A percentile compares a stretch with the other conserved stretches of the same genome.
Conservation (phyloP, 202 grass and related monocot species). For the Hordeum pubiflorum region DNA sequence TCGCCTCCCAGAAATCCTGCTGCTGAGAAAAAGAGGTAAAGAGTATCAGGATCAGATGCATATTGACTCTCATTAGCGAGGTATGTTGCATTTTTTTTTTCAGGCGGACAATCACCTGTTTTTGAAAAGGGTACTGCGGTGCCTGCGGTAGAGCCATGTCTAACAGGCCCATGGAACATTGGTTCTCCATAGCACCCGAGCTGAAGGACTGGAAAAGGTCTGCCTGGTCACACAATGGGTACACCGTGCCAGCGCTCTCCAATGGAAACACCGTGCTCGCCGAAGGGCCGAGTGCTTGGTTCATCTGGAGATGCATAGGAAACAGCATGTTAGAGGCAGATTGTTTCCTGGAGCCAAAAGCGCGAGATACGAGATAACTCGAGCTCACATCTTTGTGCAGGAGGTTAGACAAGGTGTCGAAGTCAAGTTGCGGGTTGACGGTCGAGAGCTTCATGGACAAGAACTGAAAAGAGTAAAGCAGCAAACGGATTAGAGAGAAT, state of each 20-base stretch:
- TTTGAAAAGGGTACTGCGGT: conserved; percentile 45
- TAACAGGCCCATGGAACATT: conserved; percentile 36
- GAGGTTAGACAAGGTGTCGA: conserved; percentile 54
- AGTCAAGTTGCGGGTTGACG: conserved; percentile 76
- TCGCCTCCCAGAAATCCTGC: conserved; percentile 62
- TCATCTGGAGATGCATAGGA: conserved; percentile 46
- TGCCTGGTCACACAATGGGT: conserved; percentile 44
- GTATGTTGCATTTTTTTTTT: conserved; percentile 1
- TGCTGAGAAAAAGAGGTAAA: conserved; percentile 29
- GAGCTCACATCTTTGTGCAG: conserved; percentile 81
- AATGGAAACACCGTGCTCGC: conserved; percentile 48
- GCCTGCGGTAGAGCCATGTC: conserved; percentile 40
- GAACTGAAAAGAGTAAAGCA: conserved; percentile 46
- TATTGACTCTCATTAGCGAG: neutral
- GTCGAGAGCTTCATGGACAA: conserved; percentile 94
- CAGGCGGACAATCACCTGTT: conserved; percentile 47
- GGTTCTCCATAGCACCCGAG: conserved; percentile 32
- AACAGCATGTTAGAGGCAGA: conserved; percentile 3
- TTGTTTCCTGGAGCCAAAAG: neutral
- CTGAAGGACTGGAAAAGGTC: conserved; percentile 39
- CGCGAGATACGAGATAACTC: neutral
- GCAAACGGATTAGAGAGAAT: neutral
- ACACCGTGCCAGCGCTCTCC: conserved; percentile 54
- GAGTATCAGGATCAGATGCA: conserved; percentile 25
- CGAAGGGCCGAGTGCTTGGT: conserved; percentile 49